Base-by-base conservation (phyloP, 1,284 basidiomycete genomes). In the Boletellus sp. region DNA sequence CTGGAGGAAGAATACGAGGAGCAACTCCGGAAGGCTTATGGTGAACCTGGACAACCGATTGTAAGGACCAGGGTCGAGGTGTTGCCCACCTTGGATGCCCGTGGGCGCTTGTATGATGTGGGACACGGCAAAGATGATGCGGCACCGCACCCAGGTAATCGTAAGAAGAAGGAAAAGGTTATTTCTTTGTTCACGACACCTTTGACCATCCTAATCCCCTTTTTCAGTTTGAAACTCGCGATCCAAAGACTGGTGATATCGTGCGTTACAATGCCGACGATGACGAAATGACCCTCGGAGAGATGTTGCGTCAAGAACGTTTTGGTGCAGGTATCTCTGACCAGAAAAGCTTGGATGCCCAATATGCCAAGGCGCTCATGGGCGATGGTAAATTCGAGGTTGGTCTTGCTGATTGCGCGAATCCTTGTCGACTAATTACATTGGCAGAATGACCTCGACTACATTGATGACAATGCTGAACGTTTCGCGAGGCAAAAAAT, bases 381-480 rank as follows among this genome's bases (percentile, higher is more conserved):
- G 79, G 83, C 4, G 96, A 99, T 69, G 85, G 83, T 4, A 87
- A 87, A 57, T 99, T 93, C 68, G 74, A 91, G 74, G 90, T 91
- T 61, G 58, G 79, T 68, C 26, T 15, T 38, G 8, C 19, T 13
- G 8, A 3, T 5, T n/a, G 39, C 22, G 46, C 19, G 28, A 35
- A 26, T 37, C 7, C 13, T 6, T 28, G 16, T 24, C 44, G 21
- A 32, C 35, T 43, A 39, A 58, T 26, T 8, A 3, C 26, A 18
- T 40, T 51, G 19, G 15, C 54, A 91, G 85, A 86, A 88, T 60
- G 82, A 94, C 65, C 73, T 94, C 21, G 96, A 98, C 45, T 97
- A 98, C 62, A 89, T 97, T 59, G 97, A 99, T 60, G 95, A 98
- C 57, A 96, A 97, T 67, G 93, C 93, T 0, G 94, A 97, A 62